A percentile compares a stretch with the other conserved stretches of the same genome.
These are phyloP conservation scores for Pharnaceum exiguum DNA, from an alignment of 148 eudicot species.

Conservation along the genomic window DNA sequence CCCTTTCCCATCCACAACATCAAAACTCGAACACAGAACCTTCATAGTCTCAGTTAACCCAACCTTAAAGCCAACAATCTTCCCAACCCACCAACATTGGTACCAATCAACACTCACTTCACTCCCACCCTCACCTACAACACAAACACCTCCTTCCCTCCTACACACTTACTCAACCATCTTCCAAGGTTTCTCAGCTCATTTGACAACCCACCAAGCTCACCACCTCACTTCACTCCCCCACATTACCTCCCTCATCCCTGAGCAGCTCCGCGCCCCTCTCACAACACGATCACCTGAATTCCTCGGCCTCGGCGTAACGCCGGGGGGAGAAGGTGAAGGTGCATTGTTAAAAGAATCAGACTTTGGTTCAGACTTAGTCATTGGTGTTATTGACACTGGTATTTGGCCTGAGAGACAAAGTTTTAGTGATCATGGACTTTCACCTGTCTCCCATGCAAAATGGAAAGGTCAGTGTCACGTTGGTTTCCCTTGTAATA, in stretches of 20 bases:
- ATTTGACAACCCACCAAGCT: conserved; percentile 45
- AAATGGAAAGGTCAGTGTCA: conserved; percentile 75
- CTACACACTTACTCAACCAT: conserved; percentile 71
- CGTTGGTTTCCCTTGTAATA: conserved; percentile 52
- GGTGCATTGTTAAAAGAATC: conserved; percentile 61
- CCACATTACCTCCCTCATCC: conserved; percentile 55
- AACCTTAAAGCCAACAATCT: conserved; percentile 59
- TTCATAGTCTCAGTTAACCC: conserved; percentile 69
- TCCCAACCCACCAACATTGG: conserved; percentile 81
- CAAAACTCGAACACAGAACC: conserved; percentile 36
- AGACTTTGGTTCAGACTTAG: conserved; percentile 90
- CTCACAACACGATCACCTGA: conserved; percentile 87
- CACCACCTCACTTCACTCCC: conserved; percentile 29
- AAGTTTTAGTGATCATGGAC: conserved; percentile 61
- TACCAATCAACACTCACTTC: conserved; percentile 64
- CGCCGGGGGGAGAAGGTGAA: conserved; percentile 38
- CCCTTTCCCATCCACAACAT: conserved; percentile 25
- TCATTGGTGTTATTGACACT: conserved; percentile 77
- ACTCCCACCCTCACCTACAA: conserved; percentile 11
- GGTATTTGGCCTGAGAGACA: conserved; percentile 88
- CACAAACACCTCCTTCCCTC: conserved; percentile 32
- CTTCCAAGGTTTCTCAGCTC: conserved; percentile 85
- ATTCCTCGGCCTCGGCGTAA: conserved; percentile 60
- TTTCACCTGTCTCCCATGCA: conserved; percentile 45
- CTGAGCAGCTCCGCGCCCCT: conserved; percentile 58